Evolutionary conservation across 306 rosid genomes (phyloP), one percentile per base, ranked within the genome.

Genomic region (Heteromeles arbutifolia): DNA sequence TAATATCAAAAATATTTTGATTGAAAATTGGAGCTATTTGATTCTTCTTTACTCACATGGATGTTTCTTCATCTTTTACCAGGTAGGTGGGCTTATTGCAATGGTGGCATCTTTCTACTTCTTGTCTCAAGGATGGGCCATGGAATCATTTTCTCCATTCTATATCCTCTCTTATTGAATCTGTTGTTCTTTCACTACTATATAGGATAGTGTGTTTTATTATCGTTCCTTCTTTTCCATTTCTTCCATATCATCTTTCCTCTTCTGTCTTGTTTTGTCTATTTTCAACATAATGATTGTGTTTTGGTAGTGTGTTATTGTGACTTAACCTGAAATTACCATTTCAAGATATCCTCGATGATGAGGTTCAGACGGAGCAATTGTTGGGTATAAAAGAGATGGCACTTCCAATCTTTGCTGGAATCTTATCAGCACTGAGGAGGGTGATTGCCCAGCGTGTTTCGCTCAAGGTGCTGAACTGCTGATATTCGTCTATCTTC

Each of bases 91-190:
- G 74, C 90, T 96, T 67, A n/a, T 96, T 83, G 98, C 99, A 74
- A 96, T 90, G 98, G 70, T 87, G 86, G 85, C 91, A 53, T 89
- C 99, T 72, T 88, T 90, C 80, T 92, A 92, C 85, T 85, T 92
- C 69, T 85, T 96, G 78, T 88, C 98, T 44, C 97, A 86, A 88
- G 99, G 99, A 75, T 96, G 99, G 99, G 98, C 97, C 50, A 90
- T 81, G 12, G 91, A 88, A 11, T 84, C 96, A 76, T 85, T 80
- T 83, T 92, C 93, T 84, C 99, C 99, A 59, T 81, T 96, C 87
- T 84, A 92, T 96, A 92, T 96, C 99, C 99, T 89, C 74, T 65
- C n/a, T 25, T 24, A n/a, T 65, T 68, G 41, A 19, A 62, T n/a
- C 26, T 22, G 21, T 29, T 57, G 41, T 70, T 26, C 52, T 17